These are phyloP conservation scores for Sporothrix protearum DNA, from an alignment of 2,329 filamentous ascomycete genomes.

Conservation along the genomic window DNA sequence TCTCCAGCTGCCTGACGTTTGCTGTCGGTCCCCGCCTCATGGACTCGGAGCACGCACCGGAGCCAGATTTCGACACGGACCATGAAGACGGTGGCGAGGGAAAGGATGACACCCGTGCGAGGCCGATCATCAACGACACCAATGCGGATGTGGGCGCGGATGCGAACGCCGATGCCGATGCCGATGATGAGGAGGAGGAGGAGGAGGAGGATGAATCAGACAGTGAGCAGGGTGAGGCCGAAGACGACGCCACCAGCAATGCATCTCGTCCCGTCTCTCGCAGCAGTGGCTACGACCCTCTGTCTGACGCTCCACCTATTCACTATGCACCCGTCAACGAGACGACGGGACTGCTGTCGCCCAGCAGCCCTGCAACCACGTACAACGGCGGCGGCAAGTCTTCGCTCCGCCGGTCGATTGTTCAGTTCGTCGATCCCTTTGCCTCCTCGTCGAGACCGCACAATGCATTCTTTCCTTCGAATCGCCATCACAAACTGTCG, in stretches of 20 bases:
- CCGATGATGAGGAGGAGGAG: not conserved
- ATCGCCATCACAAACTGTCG: conserved; percentile 13
- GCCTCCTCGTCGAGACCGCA: conserved; percentile 24
- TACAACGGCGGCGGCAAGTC: not conserved
- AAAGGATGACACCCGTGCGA: not conserved
- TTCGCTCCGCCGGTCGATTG: conserved; percentile 10
- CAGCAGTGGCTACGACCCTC: conserved; percentile 23
- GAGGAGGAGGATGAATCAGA: not conserved
- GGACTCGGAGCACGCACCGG: conserved; percentile 42
- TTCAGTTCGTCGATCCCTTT: conserved; percentile 28
- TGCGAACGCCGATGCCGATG: conserved; percentile 21
- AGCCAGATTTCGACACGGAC: conserved; percentile 32
- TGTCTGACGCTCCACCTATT: not conserved
- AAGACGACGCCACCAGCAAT: not conserved
- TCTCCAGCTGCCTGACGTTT: conserved; percentile 62
- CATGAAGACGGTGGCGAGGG: conserved; percentile 27
- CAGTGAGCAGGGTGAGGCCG: not conserved
- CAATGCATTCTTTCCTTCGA: conserved; percentile 35
- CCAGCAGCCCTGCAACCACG: not conserved
- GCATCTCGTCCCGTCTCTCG: not conserved
- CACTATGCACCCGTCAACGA: conserved; percentile 37
- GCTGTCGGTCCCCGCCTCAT: conserved; percentile 59
- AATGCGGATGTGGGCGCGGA: conserved; percentile 4
- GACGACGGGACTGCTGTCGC: conserved; percentile 47
- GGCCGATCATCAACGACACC: not conserved